Evolutionary conservation across 2,329 filamentous ascomycete genomes (phyloP).

Genomic region (Fusarium dlaminii): DNA sequence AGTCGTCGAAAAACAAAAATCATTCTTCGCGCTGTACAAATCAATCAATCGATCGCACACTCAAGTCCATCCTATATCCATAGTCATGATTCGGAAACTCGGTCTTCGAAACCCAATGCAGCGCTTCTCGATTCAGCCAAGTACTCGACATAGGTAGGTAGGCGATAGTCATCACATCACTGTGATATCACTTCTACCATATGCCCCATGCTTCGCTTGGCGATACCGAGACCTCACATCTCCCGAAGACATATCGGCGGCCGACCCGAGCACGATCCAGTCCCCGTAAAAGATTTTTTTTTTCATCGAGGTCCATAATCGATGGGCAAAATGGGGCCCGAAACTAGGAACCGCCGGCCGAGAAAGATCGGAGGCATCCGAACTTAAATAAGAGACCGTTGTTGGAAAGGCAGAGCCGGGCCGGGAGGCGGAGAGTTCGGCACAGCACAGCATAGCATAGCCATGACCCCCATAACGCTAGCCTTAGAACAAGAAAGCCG

Average conservation of each 20-base stretch:
- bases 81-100: constrained; percentile 22
- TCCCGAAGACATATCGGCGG: background rate
- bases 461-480: background rate
- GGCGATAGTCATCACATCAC: background rate
- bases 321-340: background rate
- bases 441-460: background rate
- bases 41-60: constrained; percentile 9
- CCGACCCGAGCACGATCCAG: background rate
- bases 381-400: constrained; percentile 6
- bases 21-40: constrained; percentile 16
- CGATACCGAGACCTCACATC: background rate
- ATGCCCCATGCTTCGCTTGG: background rate
- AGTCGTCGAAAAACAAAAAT: background rate
- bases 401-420: constrained; percentile 2
- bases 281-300: background rate
- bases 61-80: constrained; percentile 21
- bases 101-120: background rate
- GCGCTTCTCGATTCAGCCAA: background rate
- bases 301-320: background rate
- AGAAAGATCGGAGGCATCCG: constrained; percentile 20
- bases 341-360: constrained; percentile 17
- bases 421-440: background rate
- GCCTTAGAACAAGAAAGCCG: background rate
- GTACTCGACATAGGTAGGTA: background rate
- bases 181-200: background rate